These are phyloP conservation scores for Lolium multiflorum DNA, from an alignment of 176 grass and related monocot genomes.

Conservation along the genomic window DNA sequence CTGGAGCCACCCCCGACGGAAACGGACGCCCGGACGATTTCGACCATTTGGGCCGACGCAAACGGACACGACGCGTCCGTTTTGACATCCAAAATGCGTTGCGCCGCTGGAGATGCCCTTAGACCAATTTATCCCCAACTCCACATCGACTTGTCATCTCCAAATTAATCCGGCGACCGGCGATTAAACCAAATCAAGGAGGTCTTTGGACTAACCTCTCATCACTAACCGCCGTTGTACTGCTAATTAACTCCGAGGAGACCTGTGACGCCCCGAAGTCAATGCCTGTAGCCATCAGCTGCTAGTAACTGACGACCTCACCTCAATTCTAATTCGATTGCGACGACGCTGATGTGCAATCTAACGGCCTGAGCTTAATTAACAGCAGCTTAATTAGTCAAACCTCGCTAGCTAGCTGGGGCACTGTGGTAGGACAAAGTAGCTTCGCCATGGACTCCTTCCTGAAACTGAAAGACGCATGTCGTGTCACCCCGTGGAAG, in stretches of 20 bases:
- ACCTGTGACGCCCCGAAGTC: constrained; percentile 1
- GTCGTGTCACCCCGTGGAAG: background rate
- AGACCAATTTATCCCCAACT: background rate
- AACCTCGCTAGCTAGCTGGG: background rate
- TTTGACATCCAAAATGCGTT: no score
- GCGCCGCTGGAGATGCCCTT: no score
- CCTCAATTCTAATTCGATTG: background rate
- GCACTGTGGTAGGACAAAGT: background rate
- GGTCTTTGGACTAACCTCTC: background rate
- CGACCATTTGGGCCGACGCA: no score
- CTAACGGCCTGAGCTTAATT: background rate
- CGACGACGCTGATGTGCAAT: background rate
- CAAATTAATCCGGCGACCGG: background rate
- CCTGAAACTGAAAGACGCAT: background rate
- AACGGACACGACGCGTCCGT: no score
- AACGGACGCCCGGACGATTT: no score
- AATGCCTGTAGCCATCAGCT: background rate
- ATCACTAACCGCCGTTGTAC: background rate
- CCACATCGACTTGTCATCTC: background rate
- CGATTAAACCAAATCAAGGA: background rate
- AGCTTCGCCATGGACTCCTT: constrained; percentile 6
- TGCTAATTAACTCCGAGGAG: background rate
- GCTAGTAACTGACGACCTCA: no score
- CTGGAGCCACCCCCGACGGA: no score
- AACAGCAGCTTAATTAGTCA: background rate